Conservation (phyloP, 116 monocot genomes). For the Cymodocea nodosa region DNA sequence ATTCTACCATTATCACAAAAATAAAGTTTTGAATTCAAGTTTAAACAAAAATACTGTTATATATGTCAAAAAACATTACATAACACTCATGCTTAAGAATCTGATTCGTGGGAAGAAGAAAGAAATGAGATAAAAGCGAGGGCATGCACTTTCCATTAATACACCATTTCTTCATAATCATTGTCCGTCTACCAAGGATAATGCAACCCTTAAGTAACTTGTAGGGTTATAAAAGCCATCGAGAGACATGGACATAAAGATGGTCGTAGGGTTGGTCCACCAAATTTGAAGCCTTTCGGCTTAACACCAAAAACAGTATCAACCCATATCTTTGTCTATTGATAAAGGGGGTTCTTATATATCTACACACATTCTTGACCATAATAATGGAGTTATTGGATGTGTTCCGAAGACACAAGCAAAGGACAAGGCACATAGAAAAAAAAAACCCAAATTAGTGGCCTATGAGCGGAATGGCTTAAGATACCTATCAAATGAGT, state of each 20-base stretch:
- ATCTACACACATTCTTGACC: neutral
- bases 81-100: too few relatives aligned
- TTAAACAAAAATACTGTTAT: too few relatives aligned
- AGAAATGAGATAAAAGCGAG: too few relatives aligned
- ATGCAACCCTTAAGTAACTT: neutral
- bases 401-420: neutral
- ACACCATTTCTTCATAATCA: neutral
- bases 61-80: too few relatives aligned
- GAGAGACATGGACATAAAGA: neutral
- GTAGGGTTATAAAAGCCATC: neutral
- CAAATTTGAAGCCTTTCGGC: neutral
- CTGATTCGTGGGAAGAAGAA: too few relatives aligned
- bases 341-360: neutral
- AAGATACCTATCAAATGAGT: neutral
- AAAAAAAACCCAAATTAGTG: neutral
- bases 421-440: neutral
- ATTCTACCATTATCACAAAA: too few relatives aligned
- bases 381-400: slow-evolving; percentile 5
- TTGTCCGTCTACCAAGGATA: neutral
- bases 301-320: neutral
- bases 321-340: neutral
- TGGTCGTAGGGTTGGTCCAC: slow-evolving; percentile 4
- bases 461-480: neutral
- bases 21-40: too few relatives aligned
- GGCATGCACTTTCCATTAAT: neutral